Percentiles rank a stretch among this genome's conserved stretches.
phyloP scores from a whole-genome alignment of 2,329 filamentous ascomycete genomes.

The Apiospora kogelbergensis region DNA sequence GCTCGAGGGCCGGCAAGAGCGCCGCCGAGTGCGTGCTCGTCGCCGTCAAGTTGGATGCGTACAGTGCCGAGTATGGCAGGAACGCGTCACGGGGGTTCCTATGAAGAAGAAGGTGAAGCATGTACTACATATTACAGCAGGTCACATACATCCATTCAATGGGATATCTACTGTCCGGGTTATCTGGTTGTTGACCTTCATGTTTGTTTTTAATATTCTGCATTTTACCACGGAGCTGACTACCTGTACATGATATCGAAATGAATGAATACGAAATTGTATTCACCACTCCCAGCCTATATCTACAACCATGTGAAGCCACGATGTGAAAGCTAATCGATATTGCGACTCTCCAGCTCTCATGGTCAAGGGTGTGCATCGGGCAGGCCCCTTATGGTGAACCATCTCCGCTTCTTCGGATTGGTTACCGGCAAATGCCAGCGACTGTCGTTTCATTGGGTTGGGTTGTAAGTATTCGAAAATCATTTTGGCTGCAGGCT shows the following conservation, averaged over 20 bases:
- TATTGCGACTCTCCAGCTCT: background rate
- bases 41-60: conserved; percentile 74
- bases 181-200: background rate
- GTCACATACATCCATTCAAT: background rate
- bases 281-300: background rate
- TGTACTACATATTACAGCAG: background rate
- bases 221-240: background rate
- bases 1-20: conserved; percentile 46
- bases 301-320: background rate
- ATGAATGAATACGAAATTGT: background rate
- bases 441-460: background rate
- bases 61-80: conserved; percentile 63
- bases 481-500: background rate
- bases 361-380: background rate
- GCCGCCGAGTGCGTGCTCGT: conserved; percentile 70
- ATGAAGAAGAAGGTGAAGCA: background rate
- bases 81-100: conserved; percentile 69
- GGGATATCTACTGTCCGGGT: background rate
- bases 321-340: background rate
- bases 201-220: background rate
- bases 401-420: background rate
- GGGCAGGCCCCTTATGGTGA: background rate
- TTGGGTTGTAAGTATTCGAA: background rate
- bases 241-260: background rate
- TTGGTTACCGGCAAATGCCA: background rate